Evolutionary conservation across 305 asterid genomes (phyloP).

Genomic region (Nicotiana rustica): DNA sequence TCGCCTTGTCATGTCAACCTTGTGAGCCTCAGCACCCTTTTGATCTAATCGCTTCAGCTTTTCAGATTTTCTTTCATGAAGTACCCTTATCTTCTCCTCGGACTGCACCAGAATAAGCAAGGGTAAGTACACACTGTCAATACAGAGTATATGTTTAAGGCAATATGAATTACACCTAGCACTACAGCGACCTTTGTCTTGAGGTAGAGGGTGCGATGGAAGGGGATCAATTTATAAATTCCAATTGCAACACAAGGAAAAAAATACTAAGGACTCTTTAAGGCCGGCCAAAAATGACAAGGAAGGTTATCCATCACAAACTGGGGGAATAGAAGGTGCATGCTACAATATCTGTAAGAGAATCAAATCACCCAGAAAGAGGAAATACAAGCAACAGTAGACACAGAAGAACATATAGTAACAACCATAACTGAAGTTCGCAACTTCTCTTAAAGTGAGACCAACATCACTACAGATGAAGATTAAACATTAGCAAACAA

Average conservation of each 20-base stretch:
- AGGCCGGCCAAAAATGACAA: neutral
- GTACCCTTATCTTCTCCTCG: conserved; percentile 93
- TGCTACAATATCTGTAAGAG: neutral
- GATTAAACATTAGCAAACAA: conserved; percentile 13
- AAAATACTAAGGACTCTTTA: neutral
- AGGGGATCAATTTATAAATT: neutral
- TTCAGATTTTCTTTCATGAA: conserved; percentile 68
- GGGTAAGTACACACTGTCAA: neutral
- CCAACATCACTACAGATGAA: neutral
- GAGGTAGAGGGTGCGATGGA: neutral
- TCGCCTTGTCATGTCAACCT: conserved; percentile 73
- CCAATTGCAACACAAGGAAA: neutral
- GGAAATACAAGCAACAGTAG: neutral
- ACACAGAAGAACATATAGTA: neutral
- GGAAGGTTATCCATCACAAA: conserved; percentile 18
- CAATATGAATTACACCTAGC: neutral
- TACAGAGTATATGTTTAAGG: neutral
- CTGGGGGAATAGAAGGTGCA: neutral
- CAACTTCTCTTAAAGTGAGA: neutral
- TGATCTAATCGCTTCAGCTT: conserved; percentile 78
- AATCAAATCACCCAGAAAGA: neutral
- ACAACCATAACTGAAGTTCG: neutral
- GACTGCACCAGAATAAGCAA: conserved; percentile 54
- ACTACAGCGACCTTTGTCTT: conserved; percentile 9
- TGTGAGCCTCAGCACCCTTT: conserved; percentile 83